Base-by-base conservation (phyloP, 2,329 filamentous ascomycete genomes). In the Neurospora crassa region DNA sequence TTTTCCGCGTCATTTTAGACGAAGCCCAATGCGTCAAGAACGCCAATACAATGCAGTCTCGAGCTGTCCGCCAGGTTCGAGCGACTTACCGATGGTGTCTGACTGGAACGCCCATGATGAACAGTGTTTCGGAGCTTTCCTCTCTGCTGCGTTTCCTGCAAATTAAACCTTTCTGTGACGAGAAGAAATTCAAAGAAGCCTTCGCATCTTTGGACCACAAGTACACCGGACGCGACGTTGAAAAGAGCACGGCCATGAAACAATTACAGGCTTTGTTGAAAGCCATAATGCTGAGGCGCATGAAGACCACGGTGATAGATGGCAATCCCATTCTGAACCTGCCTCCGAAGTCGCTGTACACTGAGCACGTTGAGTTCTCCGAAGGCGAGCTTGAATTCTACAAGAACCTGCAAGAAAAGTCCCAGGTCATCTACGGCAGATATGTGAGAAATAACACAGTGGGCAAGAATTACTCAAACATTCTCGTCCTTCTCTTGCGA, bases 51-150 rank as follows among this genome's bases (percentile, higher is more conserved):
- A 86, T 88, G 73, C 82, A 85, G 5, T 87, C 91, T 1, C 84
- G 85, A 73, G 91, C 88, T 5, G 88, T 88, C 40, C 87, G 83
- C 74, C 79, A 81, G 12, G 79, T 96, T 18, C 81, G 86, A 72
- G 83, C 91, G 16, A 83, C 82, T 43, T 88, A 91, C 77, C 86
- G 92, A 68, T 90, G 92, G 82, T 93, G 91, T 77, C 86, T 95
- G 79, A 93, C 90, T 3, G 92, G 92, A 37, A 96, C 92, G 0
- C 92, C 92, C 0, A 94, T 95, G 91, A 96, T 96, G 91, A 97
- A 97, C 76, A 89, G 86, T 14, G 88, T 95, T 2, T 84, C 87
- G 34, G 94, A 97, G 76, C 83, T 97, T 3, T 94, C 88, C 76
- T 92, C 93, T 0, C 82, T 97, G 24, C 84, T 97, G 67, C 86